Base-by-base conservation (phyloP, 257 asterid species). In the Agastache rugosa region DNA sequence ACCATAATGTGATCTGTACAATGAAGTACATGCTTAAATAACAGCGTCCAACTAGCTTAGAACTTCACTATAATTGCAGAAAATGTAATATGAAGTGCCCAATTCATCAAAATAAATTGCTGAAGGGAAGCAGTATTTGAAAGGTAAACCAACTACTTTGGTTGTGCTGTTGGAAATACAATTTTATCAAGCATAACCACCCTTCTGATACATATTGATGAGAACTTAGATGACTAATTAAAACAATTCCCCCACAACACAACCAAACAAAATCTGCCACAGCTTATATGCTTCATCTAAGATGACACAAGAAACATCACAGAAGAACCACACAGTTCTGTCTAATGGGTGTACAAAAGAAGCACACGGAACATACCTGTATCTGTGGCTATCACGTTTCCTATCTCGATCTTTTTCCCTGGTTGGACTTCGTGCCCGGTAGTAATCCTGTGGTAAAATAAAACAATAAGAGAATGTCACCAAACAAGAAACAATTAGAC, bases 341-440 rank as follows among this genome's bases (percentile, higher is more conserved):
- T 17, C 11, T 48, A 42, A 56, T 27, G 72, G n/a, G 7, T 67
- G 60, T 47, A 9, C 19, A 66, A 34, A n/a, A 64, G 66, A 35
- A 35, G 67, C 47, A 58, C 14, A 61, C 23, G 23, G 44, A 47
- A 62, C 39, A 50, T 67, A 87, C 99, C 97, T 90, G 84, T 92
- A 58, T 84, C 94, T 83, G 86, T 90, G 92, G 77, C 96, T 76
- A 35, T 95, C 99, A 48, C 93, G 87, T 83, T 86, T 90, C 80
- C 96, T 85, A 67, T 90, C 98, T 70, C 93, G 88, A 68, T 95
- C 97, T 73, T 89, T 94, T 69, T 95, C 97, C 85, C 94, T 90
- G 25, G 89, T 66, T 68, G 97, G 96, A 81, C 96, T 90, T 47
- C 88, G 90, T 64, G 82, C 90, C 7, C 87, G 88, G 70, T 90